phyloP scores from a whole-genome alignment of 2,329 filamentous ascomycete genomes.

The Fusarium pininemorale region DNA sequence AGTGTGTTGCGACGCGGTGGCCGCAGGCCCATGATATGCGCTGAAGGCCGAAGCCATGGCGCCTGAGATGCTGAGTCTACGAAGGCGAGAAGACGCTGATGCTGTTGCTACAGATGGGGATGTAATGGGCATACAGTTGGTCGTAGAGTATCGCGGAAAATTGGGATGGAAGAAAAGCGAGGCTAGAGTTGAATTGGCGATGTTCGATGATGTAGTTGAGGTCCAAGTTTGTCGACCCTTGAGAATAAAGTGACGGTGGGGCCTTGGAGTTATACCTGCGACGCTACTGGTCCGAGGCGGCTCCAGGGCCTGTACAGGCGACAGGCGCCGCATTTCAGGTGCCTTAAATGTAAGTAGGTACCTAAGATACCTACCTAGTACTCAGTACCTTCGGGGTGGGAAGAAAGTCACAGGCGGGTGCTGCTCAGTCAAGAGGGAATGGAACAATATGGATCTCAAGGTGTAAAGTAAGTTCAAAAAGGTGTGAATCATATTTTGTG shows the following conservation, averaged over 20 bases:
- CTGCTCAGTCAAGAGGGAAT: background rate
- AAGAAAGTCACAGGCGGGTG: background rate
- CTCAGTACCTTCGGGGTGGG: too few relatives aligned
- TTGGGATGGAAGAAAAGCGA: background rate
- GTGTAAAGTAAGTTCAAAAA: background rate
- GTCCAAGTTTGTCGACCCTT: constrained; percentile 30
- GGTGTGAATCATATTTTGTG: background rate
- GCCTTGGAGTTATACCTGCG: background rate
- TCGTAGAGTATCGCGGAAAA: background rate
- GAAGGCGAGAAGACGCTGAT: constrained; percentile 31
- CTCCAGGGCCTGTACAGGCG: constrained; percentile 40
- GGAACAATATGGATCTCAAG: background rate
- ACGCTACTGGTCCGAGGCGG: constrained; percentile 34
- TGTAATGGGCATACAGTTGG: constrained; percentile 38
- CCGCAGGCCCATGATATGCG: constrained; percentile 48
- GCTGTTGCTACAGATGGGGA: background rate
- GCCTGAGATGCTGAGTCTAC: constrained; percentile 39
- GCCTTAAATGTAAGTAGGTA: too few relatives aligned
- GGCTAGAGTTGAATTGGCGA: background rate
- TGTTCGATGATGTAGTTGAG: constrained; percentile 30
- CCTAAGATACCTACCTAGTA: too few relatives aligned
- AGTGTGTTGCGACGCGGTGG: constrained; percentile 57
- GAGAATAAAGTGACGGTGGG: constrained; percentile 26
- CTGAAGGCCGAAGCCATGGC: constrained; percentile 54
- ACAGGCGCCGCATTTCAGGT: constrained; percentile 34